phyloP scores from a whole-genome alignment of 306 rosid species.

The Cucumis cinereus region DNA sequence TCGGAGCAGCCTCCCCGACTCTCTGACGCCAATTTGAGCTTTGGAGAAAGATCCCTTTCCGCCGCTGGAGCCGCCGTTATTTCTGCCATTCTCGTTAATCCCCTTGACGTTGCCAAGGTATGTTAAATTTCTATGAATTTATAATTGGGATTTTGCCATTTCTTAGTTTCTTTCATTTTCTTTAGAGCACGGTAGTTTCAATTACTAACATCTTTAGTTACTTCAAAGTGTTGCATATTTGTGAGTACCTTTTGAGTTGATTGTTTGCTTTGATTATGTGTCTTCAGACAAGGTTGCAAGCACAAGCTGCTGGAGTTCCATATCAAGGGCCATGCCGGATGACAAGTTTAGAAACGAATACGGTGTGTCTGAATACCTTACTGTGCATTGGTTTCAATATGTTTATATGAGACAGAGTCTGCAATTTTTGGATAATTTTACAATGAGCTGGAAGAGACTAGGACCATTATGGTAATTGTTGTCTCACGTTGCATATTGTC shows the following conservation, averaged over 20 bases:
- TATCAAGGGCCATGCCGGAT: constrained; percentile 35
- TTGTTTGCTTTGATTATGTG: constrained; percentile 1
- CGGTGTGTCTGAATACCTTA: constrained; percentile 20
- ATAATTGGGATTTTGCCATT: background rate
- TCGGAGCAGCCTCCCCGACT: constrained; percentile 1
- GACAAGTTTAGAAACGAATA: constrained; percentile 34
- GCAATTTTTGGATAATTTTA: background rate
- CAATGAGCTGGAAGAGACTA: background rate
- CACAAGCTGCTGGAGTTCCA: constrained; percentile 92
- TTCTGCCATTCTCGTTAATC: constrained; percentile 77
- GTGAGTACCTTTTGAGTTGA: background rate
- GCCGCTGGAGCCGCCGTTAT: constrained; percentile 77
- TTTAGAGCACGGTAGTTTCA: background rate
- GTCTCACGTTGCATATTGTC: background rate
- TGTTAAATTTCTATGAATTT: background rate
- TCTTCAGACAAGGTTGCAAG: constrained; percentile 84
- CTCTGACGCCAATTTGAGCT: constrained; percentile 35
- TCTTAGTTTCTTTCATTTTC: background rate
- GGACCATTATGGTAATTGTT: background rate
- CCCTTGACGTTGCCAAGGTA: constrained; percentile 91
- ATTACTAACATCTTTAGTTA: background rate
- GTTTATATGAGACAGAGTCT: background rate
- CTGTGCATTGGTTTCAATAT: background rate
- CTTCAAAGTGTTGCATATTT: background rate
- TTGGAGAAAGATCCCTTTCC: constrained; percentile 52